These are phyloP conservation scores for Scleroderma citrinum DNA, from an alignment of 768 basidiomycete genomes.

Conservation along the genomic window DNA sequence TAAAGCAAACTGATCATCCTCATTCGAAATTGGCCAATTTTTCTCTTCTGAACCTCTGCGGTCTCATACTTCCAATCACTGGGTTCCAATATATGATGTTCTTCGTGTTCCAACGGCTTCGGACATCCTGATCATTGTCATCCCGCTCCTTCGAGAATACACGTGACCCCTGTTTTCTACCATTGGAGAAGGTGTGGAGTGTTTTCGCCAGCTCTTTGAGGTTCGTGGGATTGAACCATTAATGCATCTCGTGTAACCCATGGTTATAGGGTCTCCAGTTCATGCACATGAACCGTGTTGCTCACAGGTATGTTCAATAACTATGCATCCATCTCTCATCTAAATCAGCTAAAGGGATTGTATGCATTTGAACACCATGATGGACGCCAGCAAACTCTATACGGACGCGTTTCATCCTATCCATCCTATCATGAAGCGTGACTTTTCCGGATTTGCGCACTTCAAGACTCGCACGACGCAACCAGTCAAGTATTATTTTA, in stretches of 20 bases:
- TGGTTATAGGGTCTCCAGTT: constrained; percentile 17
- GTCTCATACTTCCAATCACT: constrained; percentile 24
- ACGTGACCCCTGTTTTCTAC: constrained; percentile 23
- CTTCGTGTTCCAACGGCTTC: constrained; percentile 10
- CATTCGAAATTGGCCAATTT: constrained; percentile 22
- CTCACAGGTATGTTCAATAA: constrained; percentile 8
- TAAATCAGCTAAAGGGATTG: constrained; percentile 2
- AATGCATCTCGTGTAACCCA: background rate
- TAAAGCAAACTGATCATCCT: constrained; percentile 9
- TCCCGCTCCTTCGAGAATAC: constrained; percentile 31
- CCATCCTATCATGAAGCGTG: background rate
- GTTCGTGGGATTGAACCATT: constrained; percentile 1
- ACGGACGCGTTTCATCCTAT: constrained; percentile 3
- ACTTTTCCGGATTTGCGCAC: constrained; percentile 4
- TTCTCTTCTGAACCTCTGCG: constrained; percentile 4
- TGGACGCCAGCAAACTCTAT: constrained; percentile 9
- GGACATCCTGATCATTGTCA: constrained; percentile 19
- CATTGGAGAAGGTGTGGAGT: constrained; percentile 29
- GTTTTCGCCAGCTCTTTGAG: constrained; percentile 29
- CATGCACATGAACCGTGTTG: constrained; percentile 19
- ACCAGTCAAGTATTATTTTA: constrained; percentile 8
- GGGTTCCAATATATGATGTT: constrained; percentile 26
- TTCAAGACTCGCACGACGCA: constrained; percentile 11
- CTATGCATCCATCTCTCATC: background rate
- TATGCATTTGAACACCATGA: constrained; percentile 12